phyloP scores from a whole-genome alignment of 2,329 filamentous ascomycete genomes.

The Botryotinia calthae region DNA sequence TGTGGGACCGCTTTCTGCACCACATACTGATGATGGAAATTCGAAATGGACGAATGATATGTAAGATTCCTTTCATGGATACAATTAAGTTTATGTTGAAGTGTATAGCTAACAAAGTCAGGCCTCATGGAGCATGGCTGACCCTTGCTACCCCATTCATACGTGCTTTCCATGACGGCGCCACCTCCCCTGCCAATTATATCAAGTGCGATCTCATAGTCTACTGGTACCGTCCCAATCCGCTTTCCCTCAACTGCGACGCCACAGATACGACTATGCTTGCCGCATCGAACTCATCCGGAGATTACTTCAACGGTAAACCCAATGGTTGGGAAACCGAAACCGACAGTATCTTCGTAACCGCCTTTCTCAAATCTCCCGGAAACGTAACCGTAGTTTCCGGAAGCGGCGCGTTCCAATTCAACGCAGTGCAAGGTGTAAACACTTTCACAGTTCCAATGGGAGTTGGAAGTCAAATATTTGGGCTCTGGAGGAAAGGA shows the following conservation, averaged over 20 bases:
- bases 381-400: conserved; percentile 5
- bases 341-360: conserved; percentile 12
- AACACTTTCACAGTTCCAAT: not conserved
- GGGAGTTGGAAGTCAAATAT: not conserved
- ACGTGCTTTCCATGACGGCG: not conserved
- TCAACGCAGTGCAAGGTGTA: not conserved
- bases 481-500: not conserved
- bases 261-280: conserved; percentile 18
- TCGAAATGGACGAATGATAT: conserved; percentile 21
- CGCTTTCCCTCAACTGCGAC: not conserved
- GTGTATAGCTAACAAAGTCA: not conserved
- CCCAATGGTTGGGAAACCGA: conserved; percentile 16
- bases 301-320: conserved; percentile 11
- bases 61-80: not conserved
- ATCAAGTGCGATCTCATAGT: not conserved
- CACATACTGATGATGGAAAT: conserved; percentile 16
- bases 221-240: conserved; percentile 20
- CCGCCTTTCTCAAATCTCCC: not conserved
- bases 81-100: not conserved
- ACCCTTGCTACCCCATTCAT: conserved; percentile 14
- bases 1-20: conserved; percentile 10
- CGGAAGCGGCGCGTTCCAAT: not conserved
- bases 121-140: conserved; percentile 18
- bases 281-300: not conserved
- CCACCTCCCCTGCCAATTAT: not conserved